Evolutionary conservation across 768 basidiomycete genomes (phyloP).

Genomic region (Tylopilus balloui): DNA sequence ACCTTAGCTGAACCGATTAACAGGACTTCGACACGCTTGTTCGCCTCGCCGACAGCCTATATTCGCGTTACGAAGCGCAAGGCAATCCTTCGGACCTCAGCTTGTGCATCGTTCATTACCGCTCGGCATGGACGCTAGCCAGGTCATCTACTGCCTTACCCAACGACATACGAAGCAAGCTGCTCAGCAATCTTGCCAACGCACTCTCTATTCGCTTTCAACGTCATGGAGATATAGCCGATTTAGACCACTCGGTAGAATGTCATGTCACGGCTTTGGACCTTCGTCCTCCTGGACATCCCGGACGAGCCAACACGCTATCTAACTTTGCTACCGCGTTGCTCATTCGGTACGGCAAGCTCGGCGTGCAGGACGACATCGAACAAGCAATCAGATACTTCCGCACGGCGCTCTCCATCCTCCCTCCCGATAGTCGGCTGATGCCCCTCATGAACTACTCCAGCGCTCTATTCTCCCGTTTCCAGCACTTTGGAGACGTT

Average conservation of each 20-base stretch:
- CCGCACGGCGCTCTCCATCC: conserved; percentile 16
- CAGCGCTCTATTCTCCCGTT: conserved; percentile 27
- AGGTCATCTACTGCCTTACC: conserved; percentile 15
- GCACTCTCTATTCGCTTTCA: conserved; percentile 26
- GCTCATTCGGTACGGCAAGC: conserved; percentile 25
- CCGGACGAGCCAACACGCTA: conserved; percentile 22
- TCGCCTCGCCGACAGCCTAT: conserved; percentile 23
- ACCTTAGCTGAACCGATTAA: background rate
- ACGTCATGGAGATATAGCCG: conserved; percentile 22
- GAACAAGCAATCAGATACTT: conserved; percentile 29
- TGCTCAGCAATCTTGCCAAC: conserved; percentile 28
- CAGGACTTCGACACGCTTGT: conserved; percentile 25
- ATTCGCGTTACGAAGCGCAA: conserved; percentile 20
- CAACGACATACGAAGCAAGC: conserved; percentile 20
- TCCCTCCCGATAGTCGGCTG: conserved; percentile 19
- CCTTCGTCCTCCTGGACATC: conserved; percentile 25
- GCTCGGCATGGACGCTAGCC: conserved; percentile 25
- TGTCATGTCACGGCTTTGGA: conserved; percentile 25
- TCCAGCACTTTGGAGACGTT: conserved; percentile 18
- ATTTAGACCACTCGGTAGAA: conserved; percentile 27
- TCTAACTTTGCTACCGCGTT: conserved; percentile 29
- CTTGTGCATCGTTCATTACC: conserved; percentile 24
- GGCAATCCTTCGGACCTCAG: conserved; percentile 23
- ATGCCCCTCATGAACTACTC: conserved; percentile 28
- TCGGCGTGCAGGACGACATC: conserved; percentile 22